These are phyloP conservation scores for Naegleria gruberi DNA, from an alignment of 208 protist species.

Conservation along the genomic window DNA sequence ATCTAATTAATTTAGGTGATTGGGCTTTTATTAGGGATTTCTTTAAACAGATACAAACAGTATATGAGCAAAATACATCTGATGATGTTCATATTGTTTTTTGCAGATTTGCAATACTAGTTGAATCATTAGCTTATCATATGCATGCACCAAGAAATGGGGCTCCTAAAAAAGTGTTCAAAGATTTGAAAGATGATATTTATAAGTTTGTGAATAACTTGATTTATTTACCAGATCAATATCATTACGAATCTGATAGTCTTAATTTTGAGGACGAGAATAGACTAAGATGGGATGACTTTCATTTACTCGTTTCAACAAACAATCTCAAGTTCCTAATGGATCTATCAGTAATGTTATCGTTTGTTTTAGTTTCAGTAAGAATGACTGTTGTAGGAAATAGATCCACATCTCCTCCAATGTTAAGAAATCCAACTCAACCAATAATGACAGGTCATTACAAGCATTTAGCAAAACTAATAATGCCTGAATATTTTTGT, in stretches of 20 bases:
- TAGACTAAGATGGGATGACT: neutral
- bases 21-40: neutral
- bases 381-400: neutral
- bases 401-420: neutral
- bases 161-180: neutral
- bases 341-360: neutral
- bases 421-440: neutral
- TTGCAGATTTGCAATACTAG: neutral
- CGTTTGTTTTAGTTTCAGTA: neutral
- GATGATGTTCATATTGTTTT: neutral
- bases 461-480: neutral
- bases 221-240: conserved; percentile 2
- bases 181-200: neutral
- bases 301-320: neutral
- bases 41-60: neutral
- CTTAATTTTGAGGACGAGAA: neutral
- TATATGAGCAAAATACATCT: neutral
- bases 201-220: neutral
- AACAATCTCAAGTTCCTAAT: neutral
- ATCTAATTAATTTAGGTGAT: neutral
- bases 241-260: neutral
- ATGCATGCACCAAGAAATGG: neutral
- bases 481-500: neutral
- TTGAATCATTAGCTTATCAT: neutral
- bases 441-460: neutral